phyloP scores from a whole-genome alignment of 1,284 basidiomycete species.

The Sphaerobolus stellatus region DNA sequence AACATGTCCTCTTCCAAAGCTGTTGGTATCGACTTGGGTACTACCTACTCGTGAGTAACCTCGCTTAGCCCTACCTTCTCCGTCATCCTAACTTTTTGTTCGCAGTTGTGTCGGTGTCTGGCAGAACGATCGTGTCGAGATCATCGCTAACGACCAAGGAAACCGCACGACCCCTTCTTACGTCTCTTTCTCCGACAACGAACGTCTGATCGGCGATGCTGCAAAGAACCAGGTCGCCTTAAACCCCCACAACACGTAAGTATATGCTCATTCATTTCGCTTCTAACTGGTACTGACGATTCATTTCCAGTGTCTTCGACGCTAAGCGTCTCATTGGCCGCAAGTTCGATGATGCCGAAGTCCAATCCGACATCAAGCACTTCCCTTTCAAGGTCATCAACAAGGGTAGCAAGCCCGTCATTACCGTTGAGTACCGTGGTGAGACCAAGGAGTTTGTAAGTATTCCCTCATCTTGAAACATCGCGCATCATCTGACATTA shows the following conservation, averaged over 20 bases:
- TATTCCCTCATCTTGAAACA: constrained; percentile 20
- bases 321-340: constrained; percentile 90
- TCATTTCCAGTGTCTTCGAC: constrained; percentile 69
- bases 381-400: constrained; percentile 90
- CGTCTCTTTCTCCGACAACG: constrained; percentile 89
- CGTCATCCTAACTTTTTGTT: constrained; percentile 12
- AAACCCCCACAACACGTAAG: constrained; percentile 76
- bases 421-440: constrained; percentile 87
- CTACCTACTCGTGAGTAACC: constrained; percentile 73
- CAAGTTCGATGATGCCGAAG: constrained; percentile 82
- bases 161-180: constrained; percentile 96
- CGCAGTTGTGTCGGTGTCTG: constrained; percentile 89
- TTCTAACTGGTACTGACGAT: constrained; percentile 13
- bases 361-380: constrained; percentile 94
- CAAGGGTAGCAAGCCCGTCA: constrained; percentile 85
- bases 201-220: constrained; percentile 94
- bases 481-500: constrained; percentile 13
- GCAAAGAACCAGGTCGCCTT: constrained; percentile 94
- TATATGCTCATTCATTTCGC: constrained; percentile 16
- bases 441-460: constrained; percentile 91
- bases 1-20: constrained; percentile 67
- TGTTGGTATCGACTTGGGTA: constrained; percentile 91
- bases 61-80: neutral
- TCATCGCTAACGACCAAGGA: constrained; percentile 97
- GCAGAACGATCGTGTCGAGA: constrained; percentile 98